A percentile compares a stretch with the other conserved stretches of the same genome.
Conservation (phyloP, 1,284 basidiomycete genomes). For the Hymenochaete sp. region DNA sequence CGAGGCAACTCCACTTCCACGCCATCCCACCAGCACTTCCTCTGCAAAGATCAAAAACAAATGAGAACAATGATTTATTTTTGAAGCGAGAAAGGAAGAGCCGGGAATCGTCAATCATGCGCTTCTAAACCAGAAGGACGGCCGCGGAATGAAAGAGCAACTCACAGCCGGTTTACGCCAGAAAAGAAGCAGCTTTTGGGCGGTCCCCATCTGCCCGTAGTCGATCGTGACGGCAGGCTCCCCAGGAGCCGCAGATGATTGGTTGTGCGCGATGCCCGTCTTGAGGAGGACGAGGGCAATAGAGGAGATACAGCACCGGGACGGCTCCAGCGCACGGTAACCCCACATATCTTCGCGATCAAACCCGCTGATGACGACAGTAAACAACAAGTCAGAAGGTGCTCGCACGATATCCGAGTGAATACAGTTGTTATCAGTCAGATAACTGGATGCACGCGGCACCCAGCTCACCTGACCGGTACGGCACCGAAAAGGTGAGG, state of each 20-base stretch:
- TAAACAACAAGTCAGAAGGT: conserved; percentile 5
- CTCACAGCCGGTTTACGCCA: conserved; percentile 96
- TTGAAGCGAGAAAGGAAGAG: neutral
- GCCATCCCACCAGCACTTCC: conserved; percentile 99
- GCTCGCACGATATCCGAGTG: neutral
- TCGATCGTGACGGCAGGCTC: conserved; percentile 75
- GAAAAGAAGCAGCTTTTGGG: conserved; percentile 95
- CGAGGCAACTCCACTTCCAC: conserved; percentile 77
- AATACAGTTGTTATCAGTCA: neutral
- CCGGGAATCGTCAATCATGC: too few relatives aligned
- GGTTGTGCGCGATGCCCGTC: conserved; percentile 84
- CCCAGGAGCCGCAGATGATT: too few relatives aligned
- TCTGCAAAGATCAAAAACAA: conserved; percentile 36
- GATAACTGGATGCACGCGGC: conserved; percentile 5
- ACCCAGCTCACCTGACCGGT: conserved; percentile 11
- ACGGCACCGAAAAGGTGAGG: conserved; percentile 4
- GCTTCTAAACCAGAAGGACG: too few relatives aligned
- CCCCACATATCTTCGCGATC: conserved; percentile 96
- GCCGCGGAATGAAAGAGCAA: too few relatives aligned
- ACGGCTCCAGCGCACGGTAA: conserved; percentile 90
- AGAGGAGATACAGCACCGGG: conserved; percentile 93
- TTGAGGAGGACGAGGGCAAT: conserved; percentile 97
- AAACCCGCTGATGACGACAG: conserved; percentile 69
- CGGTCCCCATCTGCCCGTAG: conserved; percentile 89
- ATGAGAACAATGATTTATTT: neutral